Percentiles rank a stretch among this genome's conserved stretches.
phyloP scores from a whole-genome alignment of 1,284 basidiomycete genomes.

The Fistulinella cinereoalba region DNA sequence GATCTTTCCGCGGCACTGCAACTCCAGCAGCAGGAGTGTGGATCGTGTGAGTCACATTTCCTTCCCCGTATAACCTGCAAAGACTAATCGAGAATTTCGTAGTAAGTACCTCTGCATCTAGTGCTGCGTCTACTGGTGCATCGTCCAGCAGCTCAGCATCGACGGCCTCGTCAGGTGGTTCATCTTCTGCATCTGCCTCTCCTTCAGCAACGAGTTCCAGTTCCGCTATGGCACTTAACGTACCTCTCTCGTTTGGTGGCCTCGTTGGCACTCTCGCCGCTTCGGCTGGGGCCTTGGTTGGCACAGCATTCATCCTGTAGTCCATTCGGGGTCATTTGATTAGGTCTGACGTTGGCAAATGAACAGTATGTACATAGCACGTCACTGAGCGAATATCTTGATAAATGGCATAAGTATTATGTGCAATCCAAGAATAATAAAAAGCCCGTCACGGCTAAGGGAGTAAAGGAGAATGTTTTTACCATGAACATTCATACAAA shows the following conservation, averaged over 20 bases:
- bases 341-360: too few relatives aligned
- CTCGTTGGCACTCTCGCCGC: slow-evolving; percentile 24
- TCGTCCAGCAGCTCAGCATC: background rate
- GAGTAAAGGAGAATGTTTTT: too few relatives aligned
- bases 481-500: too few relatives aligned
- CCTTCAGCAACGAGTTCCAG: slow-evolving; percentile 4
- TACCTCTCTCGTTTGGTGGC: slow-evolving; percentile 17
- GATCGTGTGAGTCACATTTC: slow-evolving; percentile 5
- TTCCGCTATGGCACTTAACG: slow-evolving; percentile 18
- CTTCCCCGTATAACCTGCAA: background rate
- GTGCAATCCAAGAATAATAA: too few relatives aligned
- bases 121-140: background rate
- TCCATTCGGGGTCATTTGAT: too few relatives aligned
- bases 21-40: slow-evolving; percentile 15
- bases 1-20: slow-evolving; percentile 8
- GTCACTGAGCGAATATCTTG: too few relatives aligned
- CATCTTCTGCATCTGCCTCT: background rate
- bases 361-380: too few relatives aligned
- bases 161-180: too few relatives aligned
- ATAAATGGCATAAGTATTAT: too few relatives aligned
- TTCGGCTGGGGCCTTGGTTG: slow-evolving; percentile 26
- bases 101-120: too few relatives aligned
- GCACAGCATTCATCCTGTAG: slow-evolving; percentile 27
- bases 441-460: too few relatives aligned
- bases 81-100: background rate